A percentile compares a stretch with the other conserved stretches of the same genome.
These are phyloP conservation scores for Phytopythium vexans DNA, from an alignment of 352 stramenopile species.

Conservation along the genomic window DNA sequence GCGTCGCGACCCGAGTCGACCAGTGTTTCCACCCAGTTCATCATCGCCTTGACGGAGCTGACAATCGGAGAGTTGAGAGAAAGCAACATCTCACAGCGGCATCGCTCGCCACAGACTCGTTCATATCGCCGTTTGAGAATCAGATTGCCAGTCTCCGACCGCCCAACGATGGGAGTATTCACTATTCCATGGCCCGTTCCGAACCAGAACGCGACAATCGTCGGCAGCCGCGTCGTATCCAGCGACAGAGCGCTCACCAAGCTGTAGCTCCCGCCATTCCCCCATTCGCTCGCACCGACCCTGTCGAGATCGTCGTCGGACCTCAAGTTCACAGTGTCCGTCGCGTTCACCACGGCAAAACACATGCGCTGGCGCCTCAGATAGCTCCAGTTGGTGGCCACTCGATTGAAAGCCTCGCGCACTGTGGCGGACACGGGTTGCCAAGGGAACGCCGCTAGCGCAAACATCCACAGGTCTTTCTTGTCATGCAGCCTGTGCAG, in stretches of 20 bases:
- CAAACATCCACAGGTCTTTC: conserved; percentile 29
- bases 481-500: conserved; percentile 7
- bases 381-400: conserved; percentile 31
- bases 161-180: not conserved
- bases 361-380: conserved; percentile 20
- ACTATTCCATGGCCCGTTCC: conserved; percentile 4
- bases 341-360: conserved; percentile 25
- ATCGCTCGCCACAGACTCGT: conserved; percentile 6
- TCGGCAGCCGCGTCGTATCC: conserved; percentile 14
- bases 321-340: conserved; percentile 6
- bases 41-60: conserved; percentile 4
- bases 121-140: conserved; percentile 10
- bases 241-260: conserved; percentile 31
- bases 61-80: not conserved
- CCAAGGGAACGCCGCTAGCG: conserved; percentile 32
- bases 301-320: not conserved
- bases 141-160: not conserved
- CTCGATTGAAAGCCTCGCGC: conserved; percentile 19
- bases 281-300: not conserved
- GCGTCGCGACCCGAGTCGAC: conserved; percentile 5
- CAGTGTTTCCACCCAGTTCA: conserved; percentile 18
- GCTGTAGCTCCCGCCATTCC: conserved; percentile 13
- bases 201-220: conserved; percentile 39
- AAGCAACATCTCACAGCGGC: not conserved
- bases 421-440: conserved; percentile 5